Conservation (phyloP, 2,329 filamentous ascomycete genomes). For the Didymella pomorum region DNA sequence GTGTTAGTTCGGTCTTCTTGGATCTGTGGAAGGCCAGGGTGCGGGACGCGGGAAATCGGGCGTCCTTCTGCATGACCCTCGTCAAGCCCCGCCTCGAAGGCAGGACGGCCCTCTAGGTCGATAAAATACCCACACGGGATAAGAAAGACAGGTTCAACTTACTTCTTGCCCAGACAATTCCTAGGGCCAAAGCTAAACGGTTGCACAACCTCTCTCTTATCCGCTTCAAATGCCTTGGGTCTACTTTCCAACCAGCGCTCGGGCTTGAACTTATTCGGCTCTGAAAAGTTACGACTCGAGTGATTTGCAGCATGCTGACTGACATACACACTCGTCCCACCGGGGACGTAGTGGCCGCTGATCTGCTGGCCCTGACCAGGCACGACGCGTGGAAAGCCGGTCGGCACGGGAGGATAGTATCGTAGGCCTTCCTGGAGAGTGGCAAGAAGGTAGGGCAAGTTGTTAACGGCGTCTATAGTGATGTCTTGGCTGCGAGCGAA, state of each 20-base stretch:
- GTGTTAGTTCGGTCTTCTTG: slow-evolving; percentile 9
- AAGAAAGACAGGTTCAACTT: slow-evolving; percentile 20
- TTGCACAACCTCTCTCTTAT: slow-evolving; percentile 43
- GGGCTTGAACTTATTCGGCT: slow-evolving; percentile 37
- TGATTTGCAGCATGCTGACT: slow-evolving; percentile 45
- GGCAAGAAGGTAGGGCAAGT: slow-evolving; percentile 41
- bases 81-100: no score
- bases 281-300: slow-evolving; percentile 36
- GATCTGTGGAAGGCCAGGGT: no score
- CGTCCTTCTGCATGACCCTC: no score
- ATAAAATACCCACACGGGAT: no score
- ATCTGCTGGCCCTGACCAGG: slow-evolving; percentile 35
- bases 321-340: slow-evolving; percentile 37
- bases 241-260: slow-evolving; percentile 51
- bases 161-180: slow-evolving; percentile 47
- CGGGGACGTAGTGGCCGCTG: slow-evolving; percentile 40
- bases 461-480: slow-evolving; percentile 36
- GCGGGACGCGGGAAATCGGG: no score
- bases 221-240: slow-evolving; percentile 31
- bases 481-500: slow-evolving; percentile 35
- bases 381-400: slow-evolving; percentile 40
- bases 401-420: slow-evolving; percentile 41
- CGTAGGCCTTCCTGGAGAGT: slow-evolving; percentile 38
- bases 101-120: no score
- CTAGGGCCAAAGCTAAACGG: slow-evolving; percentile 41